Evolutionary conservation across 345 rosid species (phyloP).

Genomic region (Kernera saxatilis): DNA sequence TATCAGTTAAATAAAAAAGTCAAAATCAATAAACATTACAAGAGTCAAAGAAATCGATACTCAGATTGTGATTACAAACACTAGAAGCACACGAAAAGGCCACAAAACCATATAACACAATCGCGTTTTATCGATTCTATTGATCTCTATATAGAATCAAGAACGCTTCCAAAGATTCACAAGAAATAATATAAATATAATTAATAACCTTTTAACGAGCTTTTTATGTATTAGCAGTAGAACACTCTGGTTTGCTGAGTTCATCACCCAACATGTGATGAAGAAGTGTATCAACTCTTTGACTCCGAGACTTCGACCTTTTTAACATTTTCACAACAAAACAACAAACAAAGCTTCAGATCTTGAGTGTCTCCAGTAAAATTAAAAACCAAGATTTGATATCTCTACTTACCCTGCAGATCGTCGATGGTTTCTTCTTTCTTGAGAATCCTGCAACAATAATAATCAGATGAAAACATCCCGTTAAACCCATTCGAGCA

Average conservation of each 20-base stretch:
- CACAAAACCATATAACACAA: not conserved
- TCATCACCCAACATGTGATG: conserved; percentile 78
- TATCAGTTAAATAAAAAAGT: too few species aligned
- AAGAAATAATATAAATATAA: not conserved
- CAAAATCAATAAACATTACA: not conserved
- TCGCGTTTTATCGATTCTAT: too few species aligned
- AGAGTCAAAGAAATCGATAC: not conserved
- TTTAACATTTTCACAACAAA: conserved; percentile 28
- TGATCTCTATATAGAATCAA: conserved; percentile 14
- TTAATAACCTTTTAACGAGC: not conserved
- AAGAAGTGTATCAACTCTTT: conserved; percentile 81
- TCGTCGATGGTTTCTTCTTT: conserved; percentile 39
- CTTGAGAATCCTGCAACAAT: conserved; percentile 44
- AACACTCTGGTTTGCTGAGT: conserved; percentile 36
- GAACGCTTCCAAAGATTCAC: not conserved
- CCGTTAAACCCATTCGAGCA: not conserved
- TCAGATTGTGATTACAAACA: too few species aligned
- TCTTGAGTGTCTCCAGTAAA: not conserved
- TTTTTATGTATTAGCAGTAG: conserved; percentile 12
- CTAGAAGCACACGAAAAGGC: not conserved
- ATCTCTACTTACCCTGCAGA: conserved; percentile 55
- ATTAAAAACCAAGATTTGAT: not conserved
- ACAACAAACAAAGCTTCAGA: not conserved
- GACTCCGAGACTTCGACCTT: conserved; percentile 87
- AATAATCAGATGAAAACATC: not conserved